Percentiles rank a stretch among this genome's conserved stretches.
Evolutionary conservation across 2,329 filamentous ascomycete genomes (phyloP).

Genomic region (Colletotrichum neosansevieriae): DNA sequence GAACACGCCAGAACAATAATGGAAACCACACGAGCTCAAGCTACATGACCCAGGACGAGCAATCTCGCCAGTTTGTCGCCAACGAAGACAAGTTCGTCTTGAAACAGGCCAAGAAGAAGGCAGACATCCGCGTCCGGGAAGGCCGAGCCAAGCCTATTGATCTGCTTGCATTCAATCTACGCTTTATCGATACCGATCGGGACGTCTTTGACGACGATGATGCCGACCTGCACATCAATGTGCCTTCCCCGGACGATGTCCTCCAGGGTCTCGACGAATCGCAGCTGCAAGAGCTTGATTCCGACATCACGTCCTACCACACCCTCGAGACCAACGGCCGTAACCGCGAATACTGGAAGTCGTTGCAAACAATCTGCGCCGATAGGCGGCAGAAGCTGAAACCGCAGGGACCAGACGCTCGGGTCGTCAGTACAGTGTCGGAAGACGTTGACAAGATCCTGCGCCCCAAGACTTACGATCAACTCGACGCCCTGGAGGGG

Average conservation of each 20-base stretch:
- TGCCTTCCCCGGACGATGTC: slow-evolving; percentile 84
- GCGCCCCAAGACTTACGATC: slow-evolving; percentile 84
- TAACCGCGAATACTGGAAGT: slow-evolving; percentile 93
- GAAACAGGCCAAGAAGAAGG: slow-evolving; percentile 98
- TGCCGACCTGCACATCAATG: slow-evolving; percentile 76
- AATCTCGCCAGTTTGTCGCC: slow-evolving; percentile 86
- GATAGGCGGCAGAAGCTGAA: slow-evolving; percentile 78
- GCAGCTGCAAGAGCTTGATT: slow-evolving; percentile 81
- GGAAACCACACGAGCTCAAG: slow-evolving; percentile 43
- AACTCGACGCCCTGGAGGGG: slow-evolving; percentile 86
- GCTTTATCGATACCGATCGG: slow-evolving; percentile 86
- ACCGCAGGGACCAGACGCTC: slow-evolving; percentile 72
- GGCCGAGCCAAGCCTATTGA: slow-evolving; percentile 93
- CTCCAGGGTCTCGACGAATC: slow-evolving; percentile 77
- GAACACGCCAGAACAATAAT: slow-evolving; percentile 45
- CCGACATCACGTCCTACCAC: slow-evolving; percentile 84
- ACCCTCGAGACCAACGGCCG: slow-evolving; percentile 81
- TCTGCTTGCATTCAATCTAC: slow-evolving; percentile 90
- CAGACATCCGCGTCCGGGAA: slow-evolving; percentile 92
- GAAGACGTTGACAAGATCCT: slow-evolving; percentile 91
- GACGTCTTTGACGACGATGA: slow-evolving; percentile 90
- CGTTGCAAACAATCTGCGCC: slow-evolving; percentile 85
- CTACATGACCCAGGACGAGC: slow-evolving; percentile 79
- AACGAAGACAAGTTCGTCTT: slow-evolving; percentile 97
- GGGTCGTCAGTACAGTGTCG: slow-evolving; percentile 84